Conservation (phyloP, 139 green algal genomes). For the Picochlorum sp. region DNA sequence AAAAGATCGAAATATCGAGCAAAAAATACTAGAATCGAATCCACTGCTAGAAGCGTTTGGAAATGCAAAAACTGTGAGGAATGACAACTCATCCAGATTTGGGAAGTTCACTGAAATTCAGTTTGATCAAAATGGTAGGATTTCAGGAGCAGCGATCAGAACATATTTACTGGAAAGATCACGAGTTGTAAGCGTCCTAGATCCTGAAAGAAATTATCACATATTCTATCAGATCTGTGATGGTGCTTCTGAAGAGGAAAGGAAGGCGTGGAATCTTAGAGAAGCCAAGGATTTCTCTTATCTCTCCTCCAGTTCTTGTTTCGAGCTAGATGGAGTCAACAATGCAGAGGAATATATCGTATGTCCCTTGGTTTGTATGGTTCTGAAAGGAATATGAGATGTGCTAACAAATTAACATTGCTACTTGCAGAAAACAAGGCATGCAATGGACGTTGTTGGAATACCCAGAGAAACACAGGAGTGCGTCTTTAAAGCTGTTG, state of each 20-base stretch:
- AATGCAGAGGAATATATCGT: slow-evolving; percentile 88
- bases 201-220: slow-evolving; percentile 97
- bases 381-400: background rate
- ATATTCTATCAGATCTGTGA: slow-evolving; percentile 99
- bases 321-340: slow-evolving; percentile 66
- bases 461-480: slow-evolving; percentile 74
- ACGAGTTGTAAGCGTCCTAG: slow-evolving; percentile 80
- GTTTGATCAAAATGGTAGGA: slow-evolving; percentile 77
- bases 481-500: slow-evolving; percentile 73
- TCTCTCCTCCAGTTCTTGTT: slow-evolving; percentile 83
- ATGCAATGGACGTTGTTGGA: slow-evolving; percentile 90
- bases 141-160: slow-evolving; percentile 79
- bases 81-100: slow-evolving; percentile 98
- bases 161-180: slow-evolving; percentile 98
- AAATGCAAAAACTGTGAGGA: slow-evolving; percentile 97
- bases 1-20: slow-evolving; percentile 57
- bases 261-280: slow-evolving; percentile 47
- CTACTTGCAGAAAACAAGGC: slow-evolving; percentile 56
- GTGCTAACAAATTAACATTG: background rate
- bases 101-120: slow-evolving; percentile 99
- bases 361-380: slow-evolving; percentile 7
- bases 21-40: slow-evolving; percentile 93
- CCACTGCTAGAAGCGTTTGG: slow-evolving; percentile 97
- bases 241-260: slow-evolving; percentile 67
- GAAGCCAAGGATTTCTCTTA: slow-evolving; percentile 69